Evolutionary conservation across 805 yeast species (phyloP), one percentile per base, ranked within the genome.

Genomic region (Saccharomycopsis fibuligera): DNA sequence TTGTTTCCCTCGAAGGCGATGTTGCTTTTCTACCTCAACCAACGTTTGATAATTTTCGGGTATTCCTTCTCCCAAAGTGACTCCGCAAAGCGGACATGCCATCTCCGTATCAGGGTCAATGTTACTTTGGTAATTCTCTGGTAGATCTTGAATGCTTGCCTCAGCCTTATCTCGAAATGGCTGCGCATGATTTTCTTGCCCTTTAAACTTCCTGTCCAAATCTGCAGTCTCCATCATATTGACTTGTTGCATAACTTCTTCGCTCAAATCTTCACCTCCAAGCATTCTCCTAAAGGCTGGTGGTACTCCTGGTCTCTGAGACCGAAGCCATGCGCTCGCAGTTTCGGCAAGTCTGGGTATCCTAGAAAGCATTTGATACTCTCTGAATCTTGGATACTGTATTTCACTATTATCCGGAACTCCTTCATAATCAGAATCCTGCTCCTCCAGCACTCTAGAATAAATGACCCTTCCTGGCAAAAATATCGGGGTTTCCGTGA

Each of bases 51-150:
- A 77, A 16, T 70, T 76, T 0, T 60, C 67, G 0, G 88, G 85
- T 4, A 84, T 75, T 0, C 96, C 96, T 42, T 71, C 76, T 2
- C 93, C 93, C n/a, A 88, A 65, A 2, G 68, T 73, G 0, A 77
- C 74, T 0, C 88, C 90, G 66, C 96, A 88, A 24, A 83, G 63
- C 29, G 75, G 75, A 65, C 96, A 82, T 1, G 72, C 67, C 3
- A 74, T 69, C 9, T 68, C 63, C 30, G 67, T 66, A n/a, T 55
- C 62, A 14, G 62, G 60, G 0, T 67, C 61, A 25, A 70, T 60
- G 12, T 52, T 45, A n/a, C 48, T 51, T 14, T 62, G 59, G 47
- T 62, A 65, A 2, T 60, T 61, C 19, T 58, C 58, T 3, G 68
- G 66, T 42, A 65, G 43, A 1, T 47, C 35, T 19, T 44, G 47